Base-by-base conservation (phyloP, 2,329 filamentous ascomycete genomes). In the Paramyrothecium roridum region DNA sequence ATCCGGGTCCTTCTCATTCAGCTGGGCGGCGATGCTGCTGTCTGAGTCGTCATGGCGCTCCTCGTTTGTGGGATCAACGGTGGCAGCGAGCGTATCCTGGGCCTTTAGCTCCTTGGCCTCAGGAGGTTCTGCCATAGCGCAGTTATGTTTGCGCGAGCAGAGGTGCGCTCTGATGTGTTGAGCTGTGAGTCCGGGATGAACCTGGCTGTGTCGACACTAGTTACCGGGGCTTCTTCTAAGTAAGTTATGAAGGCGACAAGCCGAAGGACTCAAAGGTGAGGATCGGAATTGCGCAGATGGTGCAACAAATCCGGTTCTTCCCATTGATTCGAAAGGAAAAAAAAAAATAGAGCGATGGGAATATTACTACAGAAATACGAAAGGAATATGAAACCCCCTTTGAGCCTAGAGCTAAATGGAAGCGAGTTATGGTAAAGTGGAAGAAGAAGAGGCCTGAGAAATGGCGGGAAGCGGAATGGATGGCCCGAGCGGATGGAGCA, bases 81-180 rank as follows among this genome's bases (percentile, higher is more conserved):
- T 59, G 50, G 65, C 65, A 45, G 66, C 67, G 48, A 63, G 58
- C 48, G 60, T 57, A 58, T 71, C 67, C 34, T 66, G 60, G 33
- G 67, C 63, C 55, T 63, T 66, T 40, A 63, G 61, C 49, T 66
- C 63, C 55, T 67, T 70, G 45, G 65, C 66, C 51, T 57, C 52
- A 20, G 16, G 16, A 11, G 60, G 57, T 30, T 63, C 63, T 50
- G 65, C 57, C 69, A 71, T 71, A 21, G 19, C 46, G 16, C 37
- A 13, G 4, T 4, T 13, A 19, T 13, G 37, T 43, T 19, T 6
- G 37, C 37, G 26, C 37, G 16, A 43, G 12, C 4, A 43, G 37
- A 43, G 37, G 4, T 30, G 26, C 26, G 4, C 26, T 6, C 26
- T 4, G 26, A 10, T 30, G 4, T 10, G 10, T 6, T 30, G 10